These are phyloP conservation scores for Phytophthora constricta DNA, from an alignment of 352 stramenopile species.

Conservation along the genomic window DNA sequence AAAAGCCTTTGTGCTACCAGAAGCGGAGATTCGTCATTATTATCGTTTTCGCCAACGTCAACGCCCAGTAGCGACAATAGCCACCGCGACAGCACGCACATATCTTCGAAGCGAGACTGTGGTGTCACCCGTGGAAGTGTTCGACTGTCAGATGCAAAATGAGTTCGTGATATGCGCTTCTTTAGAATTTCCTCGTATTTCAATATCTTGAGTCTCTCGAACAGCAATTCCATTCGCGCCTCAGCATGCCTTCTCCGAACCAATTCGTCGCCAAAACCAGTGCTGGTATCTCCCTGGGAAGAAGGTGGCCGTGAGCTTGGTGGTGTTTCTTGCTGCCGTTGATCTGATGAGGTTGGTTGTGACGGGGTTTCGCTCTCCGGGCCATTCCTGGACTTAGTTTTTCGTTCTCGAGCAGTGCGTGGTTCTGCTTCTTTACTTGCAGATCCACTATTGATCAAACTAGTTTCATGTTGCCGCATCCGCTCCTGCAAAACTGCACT, in stretches of 20 bases:
- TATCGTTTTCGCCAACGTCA: constrained; percentile 26
- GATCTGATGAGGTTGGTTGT: constrained; percentile 26
- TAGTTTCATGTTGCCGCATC: constrained; percentile 24
- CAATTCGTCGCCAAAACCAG: constrained; percentile 26
- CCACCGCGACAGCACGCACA: constrained; percentile 50
- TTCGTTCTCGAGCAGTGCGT: constrained; percentile 15
- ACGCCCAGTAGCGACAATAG: constrained; percentile 46
- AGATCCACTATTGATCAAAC: constrained; percentile 24
- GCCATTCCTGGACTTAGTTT: constrained; percentile 14
- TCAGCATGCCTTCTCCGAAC: constrained; percentile 43
- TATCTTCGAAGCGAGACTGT: constrained; percentile 55
- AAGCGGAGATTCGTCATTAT: constrained; percentile 31
- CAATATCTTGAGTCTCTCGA: constrained; percentile 72
- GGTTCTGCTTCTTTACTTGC: constrained; percentile 15
- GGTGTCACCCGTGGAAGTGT: constrained; percentile 22
- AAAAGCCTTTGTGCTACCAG: constrained; percentile 55
- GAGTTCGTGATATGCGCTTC: constrained; percentile 47
- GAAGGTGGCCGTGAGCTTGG: constrained; percentile 44
- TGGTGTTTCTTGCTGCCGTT: constrained; percentile 33
- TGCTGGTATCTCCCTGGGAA: constrained; percentile 29
- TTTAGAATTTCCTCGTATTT: constrained; percentile 47
- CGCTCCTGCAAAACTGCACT: constrained; percentile 42
- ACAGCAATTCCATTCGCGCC: constrained; percentile 68
- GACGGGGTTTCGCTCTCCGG: constrained; percentile 27
- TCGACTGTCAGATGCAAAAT: constrained; percentile 52